These are phyloP conservation scores for Ustilago vetiveriae DNA, from an alignment of 1,284 basidiomycete species.

Conservation along the genomic window DNA sequence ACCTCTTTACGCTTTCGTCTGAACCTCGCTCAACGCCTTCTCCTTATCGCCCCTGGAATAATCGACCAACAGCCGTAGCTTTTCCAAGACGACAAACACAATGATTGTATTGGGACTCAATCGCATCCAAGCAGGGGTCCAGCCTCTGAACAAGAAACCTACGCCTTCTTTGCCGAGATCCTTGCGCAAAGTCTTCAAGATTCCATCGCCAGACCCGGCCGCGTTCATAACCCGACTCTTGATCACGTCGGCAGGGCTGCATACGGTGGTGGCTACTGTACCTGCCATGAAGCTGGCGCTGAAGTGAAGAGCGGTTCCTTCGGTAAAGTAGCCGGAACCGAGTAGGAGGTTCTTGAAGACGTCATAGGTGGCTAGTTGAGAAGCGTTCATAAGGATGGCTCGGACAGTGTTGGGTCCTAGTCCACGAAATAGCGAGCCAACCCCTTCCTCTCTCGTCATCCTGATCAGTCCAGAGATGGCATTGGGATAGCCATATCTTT, in stretches of 20 bases:
- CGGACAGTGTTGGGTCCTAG: slow-evolving; percentile 70
- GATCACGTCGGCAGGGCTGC: slow-evolving; percentile 68
- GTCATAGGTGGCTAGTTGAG: slow-evolving; percentile 69
- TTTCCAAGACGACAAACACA: slow-evolving; percentile 63
- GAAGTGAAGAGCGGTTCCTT: slow-evolving; percentile 70
- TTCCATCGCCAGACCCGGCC: slow-evolving; percentile 29
- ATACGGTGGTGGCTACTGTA: slow-evolving; percentile 70
- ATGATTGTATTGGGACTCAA: slow-evolving; percentile 65
- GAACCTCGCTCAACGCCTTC: not conserved
- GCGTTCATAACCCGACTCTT: slow-evolving; percentile 70
- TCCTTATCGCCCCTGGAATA: slow-evolving; percentile 16
- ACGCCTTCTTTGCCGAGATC: slow-evolving; percentile 68
- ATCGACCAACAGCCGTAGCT: slow-evolving; percentile 58
- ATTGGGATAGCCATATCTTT: slow-evolving; percentile 67
- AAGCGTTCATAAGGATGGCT: slow-evolving; percentile 71
- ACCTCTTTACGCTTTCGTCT: slow-evolving; percentile 22
- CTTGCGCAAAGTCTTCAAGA: slow-evolving; percentile 44
- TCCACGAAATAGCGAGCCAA: slow-evolving; percentile 69
- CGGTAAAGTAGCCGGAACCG: slow-evolving; percentile 65
- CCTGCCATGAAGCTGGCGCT: slow-evolving; percentile 70
- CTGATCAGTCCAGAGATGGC: slow-evolving; percentile 69
- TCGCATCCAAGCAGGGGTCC: slow-evolving; percentile 71
- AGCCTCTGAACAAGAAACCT: slow-evolving; percentile 71
- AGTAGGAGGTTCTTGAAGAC: slow-evolving; percentile 71
- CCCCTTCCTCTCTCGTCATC: slow-evolving; percentile 70